Evolutionary conservation across 495 filamentous ascomycete genomes (phyloP), one percentile per base, ranked within the genome.

Genomic region (Talaromyces trachyspermus): DNA sequence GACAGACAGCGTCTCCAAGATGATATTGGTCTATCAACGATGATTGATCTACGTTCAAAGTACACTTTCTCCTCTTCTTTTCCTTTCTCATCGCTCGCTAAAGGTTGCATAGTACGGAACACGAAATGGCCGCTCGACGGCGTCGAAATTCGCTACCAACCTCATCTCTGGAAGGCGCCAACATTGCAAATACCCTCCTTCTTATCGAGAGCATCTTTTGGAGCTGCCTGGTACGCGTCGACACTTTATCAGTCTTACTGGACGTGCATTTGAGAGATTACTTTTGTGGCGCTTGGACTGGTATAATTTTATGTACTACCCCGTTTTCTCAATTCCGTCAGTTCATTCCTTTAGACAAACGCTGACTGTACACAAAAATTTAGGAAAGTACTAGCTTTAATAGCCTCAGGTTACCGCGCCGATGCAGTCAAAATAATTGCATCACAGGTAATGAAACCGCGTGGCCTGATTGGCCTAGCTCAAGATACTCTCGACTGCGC

Each of bases 11-110:
- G 68, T 43, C 63, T 94, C 11, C 62, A 61, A n/a, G 65, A 81
- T 4, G 77, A 83, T 47, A 76, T 80, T 52, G 71, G 75, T 37
- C 78, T 94, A 38, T 72, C 70, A 22, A 85, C 78, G 1, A 77
- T 94, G 20, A 74, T 95, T 25, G 89, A 94, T 62, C 65, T 94
- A 12, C 78, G 88, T 30, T 86, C 86, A 48, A 76, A 77, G 84
- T 87, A 76, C 37, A 59, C 46, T 9, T 12, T 14, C 29, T 24
- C 49, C 37, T n/a, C 10, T 43, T 18, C 4, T 26, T 23, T 15
- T 41, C 2, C 37, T 9, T 48, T 32, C 20, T 32, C n/a, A 6
- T 24, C 4, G 19, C 11, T 5, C 14, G 53, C 51, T 54, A 51
- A 50, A 19, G 25, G 18, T 7, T 10, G 20, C 17, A 22, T 49